Base-by-base conservation (phyloP, 2,329 filamentous ascomycete species). In the Alternaria arbusti region DNA sequence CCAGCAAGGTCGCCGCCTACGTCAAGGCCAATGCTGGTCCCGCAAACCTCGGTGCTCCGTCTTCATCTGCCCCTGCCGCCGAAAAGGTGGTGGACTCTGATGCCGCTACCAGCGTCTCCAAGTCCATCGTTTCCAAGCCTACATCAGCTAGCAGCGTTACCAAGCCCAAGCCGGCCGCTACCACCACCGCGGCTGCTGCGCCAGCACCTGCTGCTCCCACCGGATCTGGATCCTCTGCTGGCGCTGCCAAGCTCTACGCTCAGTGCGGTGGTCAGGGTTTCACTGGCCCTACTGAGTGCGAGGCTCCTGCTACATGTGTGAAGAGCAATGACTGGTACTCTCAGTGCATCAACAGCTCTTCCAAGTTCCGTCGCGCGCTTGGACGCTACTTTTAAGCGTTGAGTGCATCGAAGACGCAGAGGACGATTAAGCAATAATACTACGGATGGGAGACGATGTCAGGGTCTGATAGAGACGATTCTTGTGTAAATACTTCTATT, bases 191-290 rank as follows among this genome's bases (percentile, higher is more conserved):
- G 10, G 23, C 51, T 43, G 25, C 50, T 25, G 51, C 32, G 10
- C 40, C 60, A 7, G 49, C 36, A n/a, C 28, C 63, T 28, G 7
- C 57, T 43, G 20, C 59, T 43, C 26, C 54, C 20, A 26, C 54
- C 3, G 17, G 49, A 4, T 51, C 52, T 26, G 10, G 15, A 1
- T 43, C 57, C 28, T 36, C 64, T 20, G 46, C 64, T 1, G 65
- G 61, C 1, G 46, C 45, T 26, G 65, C 55, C 8, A 59, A 61
- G 12, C 63, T 72, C 30, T 75, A 67, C 54, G 70, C 57, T 22
- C 82, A 82, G 68, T 83, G 82, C 64, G 82, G 82, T 63, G 82
- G 82, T n/a, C 70, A 71, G 15, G 76, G 74, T 52, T 83, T 68
- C 59, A 79, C 69, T 13, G 82, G 82, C 10, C 55, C 78, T 6